Conservation (phyloP, 163 green algal species). For the Scenedesmus sp. region DNA sequence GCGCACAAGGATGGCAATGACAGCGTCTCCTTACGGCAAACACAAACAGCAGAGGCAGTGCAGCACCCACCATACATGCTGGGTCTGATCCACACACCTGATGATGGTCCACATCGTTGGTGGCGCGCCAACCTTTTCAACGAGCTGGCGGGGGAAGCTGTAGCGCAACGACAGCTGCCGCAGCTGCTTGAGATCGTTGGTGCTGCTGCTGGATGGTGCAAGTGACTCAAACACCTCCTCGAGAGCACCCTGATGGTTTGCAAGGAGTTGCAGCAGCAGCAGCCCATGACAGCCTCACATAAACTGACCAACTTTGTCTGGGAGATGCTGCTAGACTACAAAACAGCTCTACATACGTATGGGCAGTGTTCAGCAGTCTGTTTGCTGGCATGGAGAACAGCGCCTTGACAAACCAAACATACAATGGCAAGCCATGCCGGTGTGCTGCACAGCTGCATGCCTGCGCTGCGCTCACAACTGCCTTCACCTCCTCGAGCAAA, state of each 20-base stretch:
- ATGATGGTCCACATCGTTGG: slow-evolving; percentile 6
- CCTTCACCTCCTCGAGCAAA: background rate
- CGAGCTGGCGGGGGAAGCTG: slow-evolving; percentile 5
- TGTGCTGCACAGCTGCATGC: too few species aligned
- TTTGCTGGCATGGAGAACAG: too few species aligned
- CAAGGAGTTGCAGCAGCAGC: background rate
- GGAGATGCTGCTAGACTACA: too few species aligned
- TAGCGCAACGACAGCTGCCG: slow-evolving; percentile 27
- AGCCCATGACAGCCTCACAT: background rate
- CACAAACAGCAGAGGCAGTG: background rate
- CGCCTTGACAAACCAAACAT: too few species aligned
- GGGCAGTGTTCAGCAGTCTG: too few species aligned
- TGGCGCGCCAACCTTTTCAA: slow-evolving; percentile 32
- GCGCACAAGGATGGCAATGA: too few species aligned
- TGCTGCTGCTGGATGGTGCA: background rate
- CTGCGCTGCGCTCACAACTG: too few species aligned
- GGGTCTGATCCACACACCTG: background rate
- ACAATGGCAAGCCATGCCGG: too few species aligned
- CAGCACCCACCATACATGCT: background rate
- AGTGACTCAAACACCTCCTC: background rate
- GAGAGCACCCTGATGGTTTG: background rate
- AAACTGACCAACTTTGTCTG: too few species aligned
- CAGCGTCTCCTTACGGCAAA: too few species aligned
- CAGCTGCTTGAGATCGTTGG: background rate
- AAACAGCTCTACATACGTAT: too few species aligned